Conservation (phyloP, 495 filamentous ascomycete species). For the Penicillium angulare region DNA sequence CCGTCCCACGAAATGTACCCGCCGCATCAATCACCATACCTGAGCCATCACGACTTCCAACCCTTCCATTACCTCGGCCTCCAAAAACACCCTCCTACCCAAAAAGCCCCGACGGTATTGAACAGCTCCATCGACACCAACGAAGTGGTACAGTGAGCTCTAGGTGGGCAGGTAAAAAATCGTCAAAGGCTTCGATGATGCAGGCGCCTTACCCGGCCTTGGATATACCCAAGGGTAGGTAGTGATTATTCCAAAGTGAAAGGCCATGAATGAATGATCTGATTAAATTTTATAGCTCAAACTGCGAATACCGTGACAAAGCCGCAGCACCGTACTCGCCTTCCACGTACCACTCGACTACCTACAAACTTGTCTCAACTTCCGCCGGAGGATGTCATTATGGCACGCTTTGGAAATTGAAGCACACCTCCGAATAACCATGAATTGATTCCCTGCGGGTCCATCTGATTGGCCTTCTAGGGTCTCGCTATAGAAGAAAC, state of each 20-base stretch:
- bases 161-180: constrained; percentile 19
- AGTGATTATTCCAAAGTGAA: background rate
- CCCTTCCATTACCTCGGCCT: constrained; percentile 4
- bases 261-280: background rate
- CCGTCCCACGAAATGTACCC: constrained; percentile 17
- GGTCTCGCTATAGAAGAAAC: too few relatives aligned
- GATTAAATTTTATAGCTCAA: background rate
- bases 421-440: too few relatives aligned
- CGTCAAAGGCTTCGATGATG: constrained; percentile 21
- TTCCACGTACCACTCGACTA: constrained; percentile 12
- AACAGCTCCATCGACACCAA: constrained; percentile 44
- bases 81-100: constrained; percentile 31
- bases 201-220: constrained; percentile 23
- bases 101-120: constrained; percentile 36
- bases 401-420: background rate
- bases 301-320: constrained; percentile 1
- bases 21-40: constrained; percentile 4
- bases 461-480: too few relatives aligned
- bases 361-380: constrained; percentile 14
- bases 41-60: background rate
- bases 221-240: constrained; percentile 23
- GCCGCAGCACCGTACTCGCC: constrained; percentile 28
- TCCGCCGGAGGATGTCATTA: constrained; percentile 14
- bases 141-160: constrained; percentile 51
- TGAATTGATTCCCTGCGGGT: too few relatives aligned